Evolutionary conservation across 495 filamentous ascomycete species (phyloP), one percentile per base, ranked within the genome.

Genomic region (Neurospora tetraspora): DNA sequence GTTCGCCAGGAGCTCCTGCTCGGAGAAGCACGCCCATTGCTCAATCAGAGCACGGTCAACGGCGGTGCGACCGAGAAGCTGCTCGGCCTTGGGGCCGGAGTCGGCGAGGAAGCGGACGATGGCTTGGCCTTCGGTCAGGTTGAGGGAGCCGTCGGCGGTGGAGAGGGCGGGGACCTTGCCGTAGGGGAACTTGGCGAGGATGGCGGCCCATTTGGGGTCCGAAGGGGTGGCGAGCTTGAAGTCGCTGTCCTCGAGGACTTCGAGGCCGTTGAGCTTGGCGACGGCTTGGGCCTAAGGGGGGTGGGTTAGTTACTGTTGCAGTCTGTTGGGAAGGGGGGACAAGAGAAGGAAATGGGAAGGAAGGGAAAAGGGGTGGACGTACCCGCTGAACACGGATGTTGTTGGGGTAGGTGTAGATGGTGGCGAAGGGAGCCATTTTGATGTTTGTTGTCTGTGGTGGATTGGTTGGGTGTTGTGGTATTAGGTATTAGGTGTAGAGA

Each of bases 111-210:
- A 90, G 37, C 80, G 78, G 11, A 84, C 80, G 77, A 91, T 91
- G 73, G 89, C 89, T 40, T 84, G 82, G 69, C 84, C 83, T 73
- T 89, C 88, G 76, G 84, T 76, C 47, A 90, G 73, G 72, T 27
- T 72, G 74, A 85, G 81, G 16, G 38, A 68, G 65, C 88, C 88
- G 74, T 89, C 86, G 70, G 86, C 79, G 69, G 78, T 81, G 74
- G 87, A 85, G 77, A 90, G 86, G 68, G 84, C 84, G 45, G 89
- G 89, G 23, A 89, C 85, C 72, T 89, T 90, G 78, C 88, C 89
- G 31, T 86, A 71, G 18, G 88, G 88, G 81, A 90, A 91, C 76
- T 90, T 91, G 82, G 86, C 74, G 34, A 87, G 79, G 82, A 85
- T 89, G 3, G 85, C 84, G 7, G 85, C 82, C 53, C 53, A 65